Conservation (phyloP, 2,329 filamentous ascomycete genomes). For the Penicillium brasilianum region DNA sequence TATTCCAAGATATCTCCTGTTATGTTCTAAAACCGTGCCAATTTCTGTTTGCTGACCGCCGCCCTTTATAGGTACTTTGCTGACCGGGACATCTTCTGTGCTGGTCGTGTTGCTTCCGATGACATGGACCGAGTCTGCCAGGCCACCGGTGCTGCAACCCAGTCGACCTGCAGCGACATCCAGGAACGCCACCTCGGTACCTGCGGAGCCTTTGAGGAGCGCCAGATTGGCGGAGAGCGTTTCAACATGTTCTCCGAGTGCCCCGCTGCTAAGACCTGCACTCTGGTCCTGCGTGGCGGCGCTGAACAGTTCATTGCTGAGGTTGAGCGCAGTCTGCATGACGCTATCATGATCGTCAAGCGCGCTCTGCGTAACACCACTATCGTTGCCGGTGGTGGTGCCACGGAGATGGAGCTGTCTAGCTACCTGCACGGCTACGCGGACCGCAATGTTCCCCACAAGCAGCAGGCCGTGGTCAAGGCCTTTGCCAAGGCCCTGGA, state of each 20-base stretch:
- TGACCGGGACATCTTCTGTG: slow-evolving; percentile 97
- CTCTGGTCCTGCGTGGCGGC: slow-evolving; percentile 89
- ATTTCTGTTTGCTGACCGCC: not conserved
- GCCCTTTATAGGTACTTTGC: slow-evolving; percentile 72
- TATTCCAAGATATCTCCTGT: slow-evolving; percentile 21
- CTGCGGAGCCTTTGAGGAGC: slow-evolving; percentile 90
- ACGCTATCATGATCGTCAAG: slow-evolving; percentile 99
- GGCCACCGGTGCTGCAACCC: slow-evolving; percentile 87
- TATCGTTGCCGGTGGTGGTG: slow-evolving; percentile 94
- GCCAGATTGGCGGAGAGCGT: slow-evolving; percentile 94
- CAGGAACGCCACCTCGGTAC: slow-evolving; percentile 85
- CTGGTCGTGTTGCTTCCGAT: slow-evolving; percentile 85
- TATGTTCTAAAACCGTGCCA: not conserved
- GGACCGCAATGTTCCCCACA: slow-evolving; percentile 88
- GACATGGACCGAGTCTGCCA: slow-evolving; percentile 97
- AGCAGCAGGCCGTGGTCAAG: slow-evolving; percentile 98
- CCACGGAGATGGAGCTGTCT: slow-evolving; percentile 94
- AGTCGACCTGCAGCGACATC: slow-evolving; percentile 97
- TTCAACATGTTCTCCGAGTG: slow-evolving; percentile 99
- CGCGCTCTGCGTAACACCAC: slow-evolving; percentile 92
- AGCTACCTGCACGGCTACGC: slow-evolving; percentile 91
- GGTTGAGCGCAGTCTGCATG: slow-evolving; percentile 95
- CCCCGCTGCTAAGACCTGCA: slow-evolving; percentile 95
- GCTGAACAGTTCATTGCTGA: slow-evolving; percentile 99
- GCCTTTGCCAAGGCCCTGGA: slow-evolving; percentile 96